Evolutionary conservation across 805 yeast species (phyloP), one percentile per base, ranked within the genome.

Genomic region (Kluyveromyces aestuarii): DNA sequence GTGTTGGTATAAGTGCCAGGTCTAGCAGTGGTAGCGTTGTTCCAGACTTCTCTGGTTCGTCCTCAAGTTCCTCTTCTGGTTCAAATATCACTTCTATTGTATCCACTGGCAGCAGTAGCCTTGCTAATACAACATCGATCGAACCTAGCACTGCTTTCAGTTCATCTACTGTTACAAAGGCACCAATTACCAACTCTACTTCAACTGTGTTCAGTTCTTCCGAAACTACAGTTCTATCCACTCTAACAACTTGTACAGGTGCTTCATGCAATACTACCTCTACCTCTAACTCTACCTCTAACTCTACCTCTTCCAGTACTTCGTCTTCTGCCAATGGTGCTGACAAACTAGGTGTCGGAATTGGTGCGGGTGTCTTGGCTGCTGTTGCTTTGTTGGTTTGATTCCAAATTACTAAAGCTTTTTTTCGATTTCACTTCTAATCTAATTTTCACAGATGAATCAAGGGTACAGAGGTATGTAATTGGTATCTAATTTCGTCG

Each of bases 1-100:
- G 55, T 13, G 50, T 58, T 37, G 57, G 50, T n/a, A 44, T 59
- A 10, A 51, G 47, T 41, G 56, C 58, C n/a, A 42, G 49, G 11
- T 41, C 48, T 17, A 44, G 52, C 17, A 41, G 46, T 30, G 60
- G 60, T 27, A 48, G 51, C 18, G 49, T 50, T 13, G 56, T 52
- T 9, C 53, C 60, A 21, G 62, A 55, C 44, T 55, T 55, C 44
- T 8, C 51, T 17, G 55, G 48, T 47, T 50, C 36, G 51, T 21
- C 37, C 17, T 21, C 27, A 35, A 27, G 18, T 30, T 18, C 45
- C 36, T 33, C 46, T 27, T 21, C 27, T 37, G 25, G 30, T 27
- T 16, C 27, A 13, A 42, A 17, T 9, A 11, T 37, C 11, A 35
- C 50, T 30, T 30, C 35, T 30, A 10, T 7, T 10, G 35, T 30